Percentiles rank a stretch among this genome's conserved stretches.
phyloP scores from a whole-genome alignment of 2,329 filamentous ascomycete genomes.

The Colletotrichum navitas region DNA sequence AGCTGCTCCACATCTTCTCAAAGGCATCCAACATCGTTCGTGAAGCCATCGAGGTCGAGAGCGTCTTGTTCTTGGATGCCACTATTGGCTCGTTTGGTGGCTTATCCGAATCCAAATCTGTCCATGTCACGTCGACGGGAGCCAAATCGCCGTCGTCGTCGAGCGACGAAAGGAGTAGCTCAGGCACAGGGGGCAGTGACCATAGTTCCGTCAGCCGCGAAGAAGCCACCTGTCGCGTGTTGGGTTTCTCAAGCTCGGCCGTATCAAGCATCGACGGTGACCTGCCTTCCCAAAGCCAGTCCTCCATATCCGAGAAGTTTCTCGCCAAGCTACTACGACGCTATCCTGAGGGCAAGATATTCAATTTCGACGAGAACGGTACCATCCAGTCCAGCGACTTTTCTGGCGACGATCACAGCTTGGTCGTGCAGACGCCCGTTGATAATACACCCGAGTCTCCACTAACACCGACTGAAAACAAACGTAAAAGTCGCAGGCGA shows the following conservation, averaged over 20 bases:
- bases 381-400: constrained; percentile 50
- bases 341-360: constrained; percentile 61
- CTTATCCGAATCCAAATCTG: constrained; percentile 41
- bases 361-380: constrained; percentile 57
- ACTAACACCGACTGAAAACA: background rate
- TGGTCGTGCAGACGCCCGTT: background rate
- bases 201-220: background rate
- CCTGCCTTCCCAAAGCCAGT: constrained; percentile 28
- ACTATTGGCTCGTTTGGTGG: constrained; percentile 47
- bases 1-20: constrained; percentile 52
- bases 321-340: constrained; percentile 57
- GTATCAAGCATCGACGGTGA: constrained; percentile 51
- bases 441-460: background rate
- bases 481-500: background rate
- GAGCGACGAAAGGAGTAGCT: constrained; percentile 43
- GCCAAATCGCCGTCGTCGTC: constrained; percentile 40
- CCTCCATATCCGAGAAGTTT: constrained; percentile 53
- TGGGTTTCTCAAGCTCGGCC: constrained; percentile 55
- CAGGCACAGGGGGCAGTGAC: background rate
- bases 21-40: constrained; percentile 60
- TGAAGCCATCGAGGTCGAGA: constrained; percentile 54
- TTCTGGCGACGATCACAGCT: constrained; percentile 43
- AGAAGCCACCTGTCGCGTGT: constrained; percentile 47
- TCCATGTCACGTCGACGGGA: background rate
- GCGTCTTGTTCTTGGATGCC: constrained; percentile 38